phyloP scores from a whole-genome alignment of 768 basidiomycete species.

The Lentinula detonsa region DNA sequence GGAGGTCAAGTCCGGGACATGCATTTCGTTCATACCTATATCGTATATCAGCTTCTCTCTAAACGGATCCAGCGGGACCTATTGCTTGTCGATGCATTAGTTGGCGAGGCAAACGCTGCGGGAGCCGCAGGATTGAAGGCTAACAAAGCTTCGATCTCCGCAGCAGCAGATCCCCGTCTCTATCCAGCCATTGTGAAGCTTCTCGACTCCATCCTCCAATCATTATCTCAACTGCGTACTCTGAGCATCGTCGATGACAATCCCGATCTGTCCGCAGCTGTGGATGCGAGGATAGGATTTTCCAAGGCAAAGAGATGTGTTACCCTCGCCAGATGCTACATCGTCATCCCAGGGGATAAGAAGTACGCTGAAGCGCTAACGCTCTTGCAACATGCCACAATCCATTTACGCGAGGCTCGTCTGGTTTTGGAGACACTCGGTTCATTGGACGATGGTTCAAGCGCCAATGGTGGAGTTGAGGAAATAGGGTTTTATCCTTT shows the following conservation, averaged over 20 bases:
- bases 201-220: conserved; percentile 81
- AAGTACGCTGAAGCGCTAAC: conserved; percentile 68
- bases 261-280: conserved; percentile 70
- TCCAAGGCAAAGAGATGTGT: conserved; percentile 69
- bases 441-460: conserved; percentile 38
- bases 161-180: conserved; percentile 59
- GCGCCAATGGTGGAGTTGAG: conserved; percentile 19
- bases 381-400: conserved; percentile 62
- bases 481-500: conserved; percentile 53
- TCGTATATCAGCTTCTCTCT: conserved; percentile 82
- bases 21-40: conserved; percentile 80
- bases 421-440: conserved; percentile 40
- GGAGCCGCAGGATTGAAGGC: not conserved
- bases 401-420: conserved; percentile 71
- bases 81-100: conserved; percentile 63
- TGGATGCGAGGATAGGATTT: conserved; percentile 71
- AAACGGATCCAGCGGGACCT: conserved; percentile 87
- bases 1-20: conserved; percentile 55
- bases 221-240: conserved; percentile 75
- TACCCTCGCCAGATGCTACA: conserved; percentile 74
- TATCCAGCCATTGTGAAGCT: conserved; percentile 86
- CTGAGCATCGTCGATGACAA: conserved; percentile 85
- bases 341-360: conserved; percentile 37
- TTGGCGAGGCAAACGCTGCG: conserved; percentile 26
- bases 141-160: conserved; percentile 17